These are phyloP conservation scores for Perilla frutescens DNA, from an alignment of 257 asterid genomes.

Conservation along the genomic window DNA sequence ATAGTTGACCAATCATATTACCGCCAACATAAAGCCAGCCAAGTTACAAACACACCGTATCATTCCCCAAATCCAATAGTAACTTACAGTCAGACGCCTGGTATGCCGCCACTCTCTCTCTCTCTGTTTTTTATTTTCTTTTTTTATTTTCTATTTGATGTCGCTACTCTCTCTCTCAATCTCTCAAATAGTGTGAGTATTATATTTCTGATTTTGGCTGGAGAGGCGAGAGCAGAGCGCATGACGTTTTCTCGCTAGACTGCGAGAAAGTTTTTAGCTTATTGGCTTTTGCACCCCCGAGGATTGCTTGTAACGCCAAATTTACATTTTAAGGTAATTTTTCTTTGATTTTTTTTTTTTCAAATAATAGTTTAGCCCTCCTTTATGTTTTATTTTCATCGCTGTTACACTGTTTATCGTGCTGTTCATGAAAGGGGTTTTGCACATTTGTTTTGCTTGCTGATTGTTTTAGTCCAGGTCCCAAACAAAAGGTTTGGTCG, in stretches of 20 bases:
- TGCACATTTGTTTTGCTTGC: background rate
- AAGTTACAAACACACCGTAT: background rate
- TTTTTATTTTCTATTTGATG: too few relatives aligned
- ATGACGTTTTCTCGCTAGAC: background rate
- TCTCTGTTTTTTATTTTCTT: too few relatives aligned
- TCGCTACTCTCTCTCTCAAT: background rate
- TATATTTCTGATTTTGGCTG: background rate
- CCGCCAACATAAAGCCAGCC: background rate
- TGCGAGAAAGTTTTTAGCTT: background rate
- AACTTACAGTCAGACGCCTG: constrained; percentile 18
- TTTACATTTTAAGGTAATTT: background rate
- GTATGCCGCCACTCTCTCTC: background rate
- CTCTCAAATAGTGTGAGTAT: too few relatives aligned
- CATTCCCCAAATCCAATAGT: constrained; percentile 17
- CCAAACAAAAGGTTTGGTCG: background rate
- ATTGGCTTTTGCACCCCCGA: background rate
- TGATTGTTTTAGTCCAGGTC: background rate
- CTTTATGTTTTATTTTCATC: too few relatives aligned
- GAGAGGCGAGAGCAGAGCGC: too few relatives aligned
- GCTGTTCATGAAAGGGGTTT: too few relatives aligned
- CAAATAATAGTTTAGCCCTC: too few relatives aligned
- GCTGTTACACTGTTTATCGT: too few relatives aligned
- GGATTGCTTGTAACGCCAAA: background rate
- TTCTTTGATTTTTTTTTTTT: too few relatives aligned
- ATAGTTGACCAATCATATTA: background rate